Conservation (phyloP, 2,329 filamentous ascomycete genomes). For the Pyrenophora seminiperda region DNA sequence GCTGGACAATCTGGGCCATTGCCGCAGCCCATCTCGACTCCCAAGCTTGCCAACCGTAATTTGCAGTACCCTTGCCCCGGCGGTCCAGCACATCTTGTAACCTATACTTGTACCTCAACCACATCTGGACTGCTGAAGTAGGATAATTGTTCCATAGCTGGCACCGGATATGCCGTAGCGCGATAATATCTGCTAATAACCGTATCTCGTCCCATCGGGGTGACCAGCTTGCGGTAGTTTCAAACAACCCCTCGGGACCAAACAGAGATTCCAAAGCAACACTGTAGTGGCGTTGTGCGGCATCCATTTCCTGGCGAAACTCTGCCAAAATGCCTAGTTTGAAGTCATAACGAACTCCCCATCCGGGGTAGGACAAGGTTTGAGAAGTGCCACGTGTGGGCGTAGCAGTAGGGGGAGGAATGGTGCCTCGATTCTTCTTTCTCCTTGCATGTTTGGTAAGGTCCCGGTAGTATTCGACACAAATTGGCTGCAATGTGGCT, state of each 20-base stretch:
- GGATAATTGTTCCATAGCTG: conserved; percentile 79
- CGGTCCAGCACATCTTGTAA: conserved; percentile 79
- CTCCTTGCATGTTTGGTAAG: conserved; percentile 89
- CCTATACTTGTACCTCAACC: conserved; percentile 76
- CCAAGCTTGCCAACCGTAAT: conserved; percentile 95
- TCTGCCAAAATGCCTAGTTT: conserved; percentile 91
- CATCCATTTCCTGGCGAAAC: conserved; percentile 90
- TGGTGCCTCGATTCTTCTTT: conserved; percentile 79
- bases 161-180: conserved; percentile 80
- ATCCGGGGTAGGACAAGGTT: conserved; percentile 81
- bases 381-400: conserved; percentile 85
- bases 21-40: conserved; percentile 72
- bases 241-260: conserved; percentile 77
- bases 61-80: conserved; percentile 81
- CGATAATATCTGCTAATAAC: conserved; percentile 79
- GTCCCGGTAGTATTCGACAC: conserved; percentile 91
- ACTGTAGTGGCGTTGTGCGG: conserved; percentile 82
- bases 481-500: conserved; percentile 71
- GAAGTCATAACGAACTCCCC: conserved; percentile 94
- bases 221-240: conserved; percentile 87
- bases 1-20: conserved; percentile 65
- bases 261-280: conserved; percentile 84
- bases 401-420: conserved; percentile 80
- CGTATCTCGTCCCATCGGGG: conserved; percentile 91
- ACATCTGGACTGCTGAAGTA: conserved; percentile 78